A percentile compares a stretch with the other conserved stretches of the same genome.
Evolutionary conservation across 2,329 filamentous ascomycete species (phyloP).

Genomic region (Gnomoniopsis smithogilvyi): DNA sequence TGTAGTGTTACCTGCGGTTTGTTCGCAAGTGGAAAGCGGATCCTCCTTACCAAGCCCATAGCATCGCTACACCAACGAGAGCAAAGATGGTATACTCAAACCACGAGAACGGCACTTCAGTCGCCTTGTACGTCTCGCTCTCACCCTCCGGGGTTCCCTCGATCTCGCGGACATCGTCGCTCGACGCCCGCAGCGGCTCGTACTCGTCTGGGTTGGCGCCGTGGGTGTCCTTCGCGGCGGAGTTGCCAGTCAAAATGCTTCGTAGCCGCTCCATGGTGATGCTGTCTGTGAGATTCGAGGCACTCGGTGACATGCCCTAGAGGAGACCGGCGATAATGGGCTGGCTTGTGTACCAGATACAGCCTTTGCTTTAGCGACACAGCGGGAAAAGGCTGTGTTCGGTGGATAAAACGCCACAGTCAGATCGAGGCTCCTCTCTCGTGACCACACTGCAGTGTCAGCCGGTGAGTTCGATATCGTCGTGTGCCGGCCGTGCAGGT

Average conservation of each 20-base stretch:
- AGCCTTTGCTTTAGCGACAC: neutral
- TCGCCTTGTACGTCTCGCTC: conserved; percentile 26
- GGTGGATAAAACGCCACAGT: neutral
- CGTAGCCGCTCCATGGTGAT: conserved; percentile 16
- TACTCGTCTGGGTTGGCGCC: conserved; percentile 16
- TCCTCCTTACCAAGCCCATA: conserved; percentile 83
- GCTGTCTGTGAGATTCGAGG: neutral
- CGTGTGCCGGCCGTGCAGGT: neutral
- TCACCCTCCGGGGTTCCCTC: conserved; percentile 22
- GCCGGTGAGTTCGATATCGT: neutral
- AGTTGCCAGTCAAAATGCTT: conserved; percentile 9
- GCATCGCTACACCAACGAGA: conserved; percentile 85
- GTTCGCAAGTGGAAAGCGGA: neutral
- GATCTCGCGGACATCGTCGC: conserved; percentile 19
- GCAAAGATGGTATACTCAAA: conserved; percentile 83
- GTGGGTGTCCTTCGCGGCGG: conserved; percentile 27
- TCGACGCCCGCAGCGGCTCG: conserved; percentile 26
- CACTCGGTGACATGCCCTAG: neutral
- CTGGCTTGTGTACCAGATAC: neutral
- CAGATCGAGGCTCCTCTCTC: neutral
- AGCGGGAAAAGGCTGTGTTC: neutral
- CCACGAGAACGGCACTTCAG: conserved; percentile 69
- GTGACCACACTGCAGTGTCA: neutral
- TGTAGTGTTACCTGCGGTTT: neutral
- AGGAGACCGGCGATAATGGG: neutral